Percentiles rank a stretch among this genome's conserved stretches.
phyloP scores from a whole-genome alignment of 2,329 filamentous ascomycete genomes.

The Monosporascus sp. region DNA sequence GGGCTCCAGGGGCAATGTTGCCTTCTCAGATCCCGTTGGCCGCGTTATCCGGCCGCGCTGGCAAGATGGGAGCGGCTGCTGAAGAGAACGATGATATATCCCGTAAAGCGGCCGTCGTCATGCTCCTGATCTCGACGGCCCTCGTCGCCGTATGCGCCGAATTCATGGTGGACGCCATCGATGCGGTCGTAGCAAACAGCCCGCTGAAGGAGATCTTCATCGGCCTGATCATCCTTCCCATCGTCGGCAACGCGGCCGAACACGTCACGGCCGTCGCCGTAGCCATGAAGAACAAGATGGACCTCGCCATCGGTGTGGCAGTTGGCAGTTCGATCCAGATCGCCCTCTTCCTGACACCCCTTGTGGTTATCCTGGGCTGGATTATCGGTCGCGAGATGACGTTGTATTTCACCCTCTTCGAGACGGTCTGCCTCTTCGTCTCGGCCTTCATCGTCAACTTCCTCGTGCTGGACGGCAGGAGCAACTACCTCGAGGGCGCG shows the following conservation, averaged over 20 bases:
- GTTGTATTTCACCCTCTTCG: constrained; percentile 82
- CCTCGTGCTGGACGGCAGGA: constrained; percentile 76
- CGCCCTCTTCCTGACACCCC: constrained; percentile 63
- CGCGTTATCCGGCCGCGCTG: constrained; percentile 25
- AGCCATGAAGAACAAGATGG: constrained; percentile 72
- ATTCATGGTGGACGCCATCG: constrained; percentile 64
- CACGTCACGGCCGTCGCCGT: constrained; percentile 68
- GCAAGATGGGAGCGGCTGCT: constrained; percentile 16
- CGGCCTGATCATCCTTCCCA: constrained; percentile 66
- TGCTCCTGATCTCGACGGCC: constrained; percentile 58
- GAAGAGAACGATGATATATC: constrained; percentile 46
- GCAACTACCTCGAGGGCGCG: constrained; percentile 80
- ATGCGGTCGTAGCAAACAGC: constrained; percentile 52
- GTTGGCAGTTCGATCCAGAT: constrained; percentile 70
- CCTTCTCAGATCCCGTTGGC: constrained; percentile 40
- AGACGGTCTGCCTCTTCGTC: constrained; percentile 82
- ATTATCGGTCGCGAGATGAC: constrained; percentile 64
- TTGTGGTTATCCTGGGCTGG: constrained; percentile 70
- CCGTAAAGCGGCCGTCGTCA: constrained; percentile 51
- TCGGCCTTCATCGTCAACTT: constrained; percentile 85
- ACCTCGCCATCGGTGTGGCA: constrained; percentile 66
- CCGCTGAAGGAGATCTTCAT: constrained; percentile 62
- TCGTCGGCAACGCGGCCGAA: constrained; percentile 69
- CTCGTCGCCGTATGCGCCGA: constrained; percentile 66
- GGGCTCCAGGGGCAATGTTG: constrained; percentile 45